Conservation (phyloP, 2,329 filamentous ascomycete genomes). For the Ceratocystis lukuohia region DNA sequence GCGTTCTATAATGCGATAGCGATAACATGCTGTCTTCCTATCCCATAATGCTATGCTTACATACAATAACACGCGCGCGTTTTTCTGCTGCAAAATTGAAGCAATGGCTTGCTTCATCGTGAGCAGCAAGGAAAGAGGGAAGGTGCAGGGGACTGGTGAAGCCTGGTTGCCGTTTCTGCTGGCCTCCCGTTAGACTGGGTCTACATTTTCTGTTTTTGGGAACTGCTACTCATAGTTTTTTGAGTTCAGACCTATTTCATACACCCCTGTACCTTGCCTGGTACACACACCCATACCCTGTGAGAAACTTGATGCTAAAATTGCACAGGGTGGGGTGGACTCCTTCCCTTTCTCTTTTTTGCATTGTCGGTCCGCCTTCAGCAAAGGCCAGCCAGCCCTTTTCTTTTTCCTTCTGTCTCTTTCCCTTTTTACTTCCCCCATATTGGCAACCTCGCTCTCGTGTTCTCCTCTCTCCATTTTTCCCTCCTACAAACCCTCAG, state of each 20-base stretch:
- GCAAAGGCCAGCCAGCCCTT: slow-evolving; percentile 12
- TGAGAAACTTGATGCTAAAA: slow-evolving; percentile 10
- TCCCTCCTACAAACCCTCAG: slow-evolving; percentile 17
- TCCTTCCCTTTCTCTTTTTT: no score
- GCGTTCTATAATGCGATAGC: neutral
- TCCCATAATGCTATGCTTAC: no score
- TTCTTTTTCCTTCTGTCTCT: neutral
- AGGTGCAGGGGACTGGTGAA: no score
- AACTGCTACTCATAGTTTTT: neutral
- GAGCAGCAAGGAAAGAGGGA: no score
- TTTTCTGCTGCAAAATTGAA: neutral
- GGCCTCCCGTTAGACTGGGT: no score
- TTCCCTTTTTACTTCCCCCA: slow-evolving; percentile 14
- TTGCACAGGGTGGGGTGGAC: slow-evolving; percentile 7
- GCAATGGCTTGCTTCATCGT: no score
- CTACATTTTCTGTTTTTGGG: neutral
- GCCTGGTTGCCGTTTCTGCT: no score
- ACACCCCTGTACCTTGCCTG: neutral
- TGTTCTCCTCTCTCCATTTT: slow-evolving; percentile 11
- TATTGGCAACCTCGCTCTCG: slow-evolving; percentile 22
- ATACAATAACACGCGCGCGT: neutral
- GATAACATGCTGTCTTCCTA: neutral
- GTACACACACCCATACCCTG: neutral
- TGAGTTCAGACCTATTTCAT: no score
- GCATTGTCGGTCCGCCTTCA: neutral